These are phyloP conservation scores for Thozetella sp. DNA, from an alignment of 495 filamentous ascomycete species.

Conservation along the genomic window DNA sequence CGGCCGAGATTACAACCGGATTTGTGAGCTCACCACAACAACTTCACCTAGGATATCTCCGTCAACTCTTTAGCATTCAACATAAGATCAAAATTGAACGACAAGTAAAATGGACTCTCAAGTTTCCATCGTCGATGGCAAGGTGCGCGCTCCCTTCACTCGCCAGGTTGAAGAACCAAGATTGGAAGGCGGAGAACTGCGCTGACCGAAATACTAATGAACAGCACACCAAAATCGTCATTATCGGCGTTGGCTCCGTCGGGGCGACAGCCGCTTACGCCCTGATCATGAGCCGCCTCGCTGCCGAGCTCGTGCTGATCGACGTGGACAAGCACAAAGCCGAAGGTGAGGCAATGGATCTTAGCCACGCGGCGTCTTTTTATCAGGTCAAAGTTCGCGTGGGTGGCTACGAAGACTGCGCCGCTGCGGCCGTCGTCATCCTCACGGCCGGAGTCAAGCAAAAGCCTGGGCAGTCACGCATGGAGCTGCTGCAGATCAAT, in stretches of 20 bases:
- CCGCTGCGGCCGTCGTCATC: slow-evolving; percentile 56
- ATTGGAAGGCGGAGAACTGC: too few species aligned
- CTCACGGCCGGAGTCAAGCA: slow-evolving; percentile 42
- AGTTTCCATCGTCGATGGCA: too few species aligned
- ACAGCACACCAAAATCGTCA: slow-evolving; percentile 31
- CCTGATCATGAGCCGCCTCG: slow-evolving; percentile 50
- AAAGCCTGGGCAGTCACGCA: slow-evolving; percentile 28
- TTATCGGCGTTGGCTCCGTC: slow-evolving; percentile 56
- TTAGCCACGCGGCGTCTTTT: slow-evolving; percentile 34
- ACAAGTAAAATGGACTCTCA: too few species aligned
- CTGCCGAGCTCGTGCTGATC: slow-evolving; percentile 51
- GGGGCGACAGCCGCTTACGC: slow-evolving; percentile 56
- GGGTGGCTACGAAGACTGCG: slow-evolving; percentile 32
- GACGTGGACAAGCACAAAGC: slow-evolving; percentile 31
- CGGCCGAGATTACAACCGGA: too few species aligned
- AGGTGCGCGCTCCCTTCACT: too few species aligned
- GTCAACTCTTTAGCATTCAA: too few species aligned
- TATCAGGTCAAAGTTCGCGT: slow-evolving; percentile 32
- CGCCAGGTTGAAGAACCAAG: too few species aligned
- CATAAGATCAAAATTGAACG: too few species aligned
- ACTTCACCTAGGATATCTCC: too few species aligned
- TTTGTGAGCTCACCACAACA: too few species aligned
- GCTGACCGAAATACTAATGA: too few species aligned
- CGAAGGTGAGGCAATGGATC: slow-evolving; percentile 36
- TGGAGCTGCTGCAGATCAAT: slow-evolving; percentile 31